phyloP scores from a whole-genome alignment of 768 basidiomycete genomes.

The Crassisporium funariophilum region DNA sequence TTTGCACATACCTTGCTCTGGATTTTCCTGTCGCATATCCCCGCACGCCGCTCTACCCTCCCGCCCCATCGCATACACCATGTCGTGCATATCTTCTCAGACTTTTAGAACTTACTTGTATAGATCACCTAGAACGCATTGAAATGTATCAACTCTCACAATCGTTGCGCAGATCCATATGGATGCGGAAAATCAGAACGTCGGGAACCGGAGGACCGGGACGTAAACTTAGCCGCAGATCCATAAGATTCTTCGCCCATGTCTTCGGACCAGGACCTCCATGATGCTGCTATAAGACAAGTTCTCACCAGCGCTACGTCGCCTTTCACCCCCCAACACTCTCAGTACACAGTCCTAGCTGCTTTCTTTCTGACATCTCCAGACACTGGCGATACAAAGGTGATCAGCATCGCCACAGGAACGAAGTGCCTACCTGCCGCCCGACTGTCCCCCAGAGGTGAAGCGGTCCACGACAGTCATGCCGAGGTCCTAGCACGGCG shows the following conservation, averaged over 20 bases:
- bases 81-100: no score
- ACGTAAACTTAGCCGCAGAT: no score
- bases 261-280: conserved; percentile 3
- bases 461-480: conserved; percentile 86
- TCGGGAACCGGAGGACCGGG: no score
- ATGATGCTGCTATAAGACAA: conserved; percentile 21
- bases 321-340: conserved; percentile 52
- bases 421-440: conserved; percentile 79
- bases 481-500: conserved; percentile 91
- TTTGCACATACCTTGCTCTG: no score
- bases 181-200: no score
- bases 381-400: conserved; percentile 36
- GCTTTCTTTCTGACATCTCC: conserved; percentile 45
- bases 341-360: conserved; percentile 68
- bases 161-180: no score
- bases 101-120: no score
- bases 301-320: conserved; percentile 47
- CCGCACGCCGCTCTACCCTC: no score
- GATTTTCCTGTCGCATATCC: no score
- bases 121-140: no score
- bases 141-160: no score
- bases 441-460: conserved; percentile 67
- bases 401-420: conserved; percentile 78
- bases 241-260: neutral
- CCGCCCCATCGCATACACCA: no score